Evolutionary conservation across 768 basidiomycete genomes (phyloP), one percentile per base, ranked within the genome.

Genomic region (Hortiboletus campestris): DNA sequence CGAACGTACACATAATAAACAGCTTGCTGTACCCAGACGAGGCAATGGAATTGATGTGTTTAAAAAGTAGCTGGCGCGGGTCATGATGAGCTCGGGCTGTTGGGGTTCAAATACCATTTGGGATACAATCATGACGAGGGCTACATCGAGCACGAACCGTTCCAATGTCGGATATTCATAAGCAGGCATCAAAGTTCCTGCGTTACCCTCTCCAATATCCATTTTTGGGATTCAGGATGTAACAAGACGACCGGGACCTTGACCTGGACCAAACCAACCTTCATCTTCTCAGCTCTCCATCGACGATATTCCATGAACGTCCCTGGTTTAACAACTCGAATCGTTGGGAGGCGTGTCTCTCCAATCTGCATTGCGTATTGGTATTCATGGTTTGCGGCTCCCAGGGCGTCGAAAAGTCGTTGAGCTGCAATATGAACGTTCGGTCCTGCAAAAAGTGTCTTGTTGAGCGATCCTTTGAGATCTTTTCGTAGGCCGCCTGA

Each of bases 181-280:
- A 29, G 28, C 4, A 20, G 38, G 13, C 14, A 9, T 59, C 46
- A 59, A 7, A 64, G 25, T 34, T 56, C 63, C 10, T n/a, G 31
- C 6, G 38, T 29, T 3, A 57, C 63, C 43, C 48, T 57, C 13
- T 48, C 40, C 17, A 32, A 31, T 3, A 64, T 42, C 61, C 61
- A 60, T 11, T 57, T 57, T 6, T 34, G 42, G 17, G 47, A 32
- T 17, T 46, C 43, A 4, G 13, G 31, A 5, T 52, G 36, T 0
- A n/a, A 31, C 38, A 65, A 17, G 22, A 65, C 57, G 13, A 53
- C 53, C 2, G 59, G 59, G 6, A 59, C 55, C 44, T 63, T 66
- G 32, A 60, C 31, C 53, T 63, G 64, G 4, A 53, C 53, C 2
- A 57, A 19, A 22, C 57, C 52, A 19, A 49, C 43, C 17, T 47